These are phyloP conservation scores for Pichia sp. DNA, from an alignment of 1,139 yeast genomes.

Conservation along the genomic window DNA sequence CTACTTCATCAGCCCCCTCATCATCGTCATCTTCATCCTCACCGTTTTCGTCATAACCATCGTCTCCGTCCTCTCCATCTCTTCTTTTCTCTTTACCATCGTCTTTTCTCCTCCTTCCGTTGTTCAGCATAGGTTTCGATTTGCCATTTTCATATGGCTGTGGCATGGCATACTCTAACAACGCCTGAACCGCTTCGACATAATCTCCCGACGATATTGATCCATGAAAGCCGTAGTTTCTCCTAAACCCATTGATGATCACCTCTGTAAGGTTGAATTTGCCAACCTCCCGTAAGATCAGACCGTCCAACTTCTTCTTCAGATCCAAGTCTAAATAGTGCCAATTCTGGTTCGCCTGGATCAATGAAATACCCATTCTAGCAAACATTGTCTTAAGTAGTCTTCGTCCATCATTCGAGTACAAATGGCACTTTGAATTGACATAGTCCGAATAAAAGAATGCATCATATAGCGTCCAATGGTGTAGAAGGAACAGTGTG, in stretches of 20 bases:
- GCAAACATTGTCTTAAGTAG: slow-evolving; percentile 88
- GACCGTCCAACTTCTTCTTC: slow-evolving; percentile 66
- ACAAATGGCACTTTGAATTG: slow-evolving; percentile 77
- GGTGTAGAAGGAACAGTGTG: slow-evolving; percentile 78
- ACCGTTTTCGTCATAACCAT: background rate
- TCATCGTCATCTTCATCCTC: slow-evolving; percentile 5
- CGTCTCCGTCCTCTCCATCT: background rate
- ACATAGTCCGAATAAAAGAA: slow-evolving; percentile 87
- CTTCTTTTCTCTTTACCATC: background rate
- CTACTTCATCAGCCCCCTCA: slow-evolving; percentile 13
- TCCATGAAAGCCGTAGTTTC: slow-evolving; percentile 85
- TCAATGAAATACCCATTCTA: slow-evolving; percentile 89
- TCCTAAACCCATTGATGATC: slow-evolving; percentile 77
- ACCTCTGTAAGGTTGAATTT: slow-evolving; percentile 80
- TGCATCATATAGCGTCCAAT: slow-evolving; percentile 90
- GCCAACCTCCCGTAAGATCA: slow-evolving; percentile 67
- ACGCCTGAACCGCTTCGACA: slow-evolving; percentile 81
- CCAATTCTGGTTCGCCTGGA: slow-evolving; percentile 90
- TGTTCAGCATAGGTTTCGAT: background rate
- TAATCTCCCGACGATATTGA: slow-evolving; percentile 89
- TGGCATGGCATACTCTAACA: slow-evolving; percentile 59
- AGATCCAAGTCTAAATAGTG: slow-evolving; percentile 78
- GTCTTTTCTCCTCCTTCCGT: background rate
- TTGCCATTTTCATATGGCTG: slow-evolving; percentile 4
- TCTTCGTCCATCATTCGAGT: slow-evolving; percentile 91